Base-by-base conservation (phyloP, 1,139 yeast genomes). In the Yamadazyma atmosphaerica region DNA sequence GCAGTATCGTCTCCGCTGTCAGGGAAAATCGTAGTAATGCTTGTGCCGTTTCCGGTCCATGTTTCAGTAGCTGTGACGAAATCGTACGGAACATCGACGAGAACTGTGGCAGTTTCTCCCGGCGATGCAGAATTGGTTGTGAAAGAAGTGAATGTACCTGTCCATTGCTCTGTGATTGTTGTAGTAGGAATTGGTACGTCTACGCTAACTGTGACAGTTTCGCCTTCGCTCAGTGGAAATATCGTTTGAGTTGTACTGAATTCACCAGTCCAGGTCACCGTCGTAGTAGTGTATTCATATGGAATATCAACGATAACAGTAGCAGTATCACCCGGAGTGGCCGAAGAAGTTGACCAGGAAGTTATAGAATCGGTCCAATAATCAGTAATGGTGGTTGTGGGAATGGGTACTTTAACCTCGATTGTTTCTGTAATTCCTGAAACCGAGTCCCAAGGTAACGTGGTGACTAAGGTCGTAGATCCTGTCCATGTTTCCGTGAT, bases 401-500 rank as follows among this genome's bases (percentile, higher is more conserved):
- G 40, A 26, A 29, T 28, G 3, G 62, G 60, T n/a, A 46, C 47
- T 8, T 50, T 49, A 14, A 54, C 50, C 33, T 48, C 37, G 4
- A 56, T 54, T 9, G 54, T 44, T 32, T 49, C 49, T 1, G 55
- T 46, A 4, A 42, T 52, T 12, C 38, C 26, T 12, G 24, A 7
- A 25, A 9, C 16, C 10, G 31, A 14, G 8, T 28, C 31, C 31
- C 31, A n/a, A 46, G 56, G 55, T 11, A 48, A 40, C 15, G 64
- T 60, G 3, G 58, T 54, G 2, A 50, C 42, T 5, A 23, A 12
- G 5, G 65, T 58, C 2, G 49, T 45, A 4, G 52, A 14, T 2
- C 58, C 63, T 7, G 58, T 49, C 48, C 54, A 56, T 16, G 68
- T 61, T 5, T 28, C 32, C 0, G 68, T 63, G 6, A 51, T 42